Percentiles rank a stretch among this genome's conserved stretches.
Conservation (phyloP, 202 grass and related monocot genomes). For the Hordeum pubiflorum region DNA sequence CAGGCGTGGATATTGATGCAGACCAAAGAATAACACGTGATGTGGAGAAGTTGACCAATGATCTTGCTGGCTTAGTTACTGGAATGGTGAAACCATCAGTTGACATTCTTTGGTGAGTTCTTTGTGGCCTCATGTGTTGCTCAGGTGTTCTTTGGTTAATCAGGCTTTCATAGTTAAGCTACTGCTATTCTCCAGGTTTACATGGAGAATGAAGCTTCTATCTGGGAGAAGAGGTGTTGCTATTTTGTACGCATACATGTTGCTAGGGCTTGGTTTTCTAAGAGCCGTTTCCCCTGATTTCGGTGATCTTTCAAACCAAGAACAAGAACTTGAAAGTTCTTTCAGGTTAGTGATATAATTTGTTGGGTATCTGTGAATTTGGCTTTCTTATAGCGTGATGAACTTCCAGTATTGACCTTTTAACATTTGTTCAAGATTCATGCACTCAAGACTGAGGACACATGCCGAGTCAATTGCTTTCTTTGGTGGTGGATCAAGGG, state of each 20-base stretch:
- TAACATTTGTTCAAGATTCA: constrained; percentile 49
- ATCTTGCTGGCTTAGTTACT: constrained; percentile 88
- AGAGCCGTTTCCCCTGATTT: constrained; percentile 89
- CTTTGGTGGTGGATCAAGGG: constrained; percentile 96
- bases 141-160: neutral
- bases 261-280: constrained; percentile 89
- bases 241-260: constrained; percentile 92
- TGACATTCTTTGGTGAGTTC: constrained; percentile 87
- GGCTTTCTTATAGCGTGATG: neutral
- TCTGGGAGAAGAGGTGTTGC: constrained; percentile 88
- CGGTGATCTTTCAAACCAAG: constrained; percentile 83
- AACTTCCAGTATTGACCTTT: neutral
- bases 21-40: constrained; percentile 96
- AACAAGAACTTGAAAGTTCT: constrained; percentile 88
- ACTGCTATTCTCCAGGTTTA: constrained; percentile 65
- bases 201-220: constrained; percentile 98
- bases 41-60: constrained; percentile 84
- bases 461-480: constrained; percentile 98
- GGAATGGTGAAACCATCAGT: constrained; percentile 96
- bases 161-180: constrained; percentile 23
- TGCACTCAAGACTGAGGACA: constrained; percentile 91
- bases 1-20: constrained; percentile 72
- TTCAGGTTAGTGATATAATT: constrained; percentile 61
- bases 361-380: neutral
- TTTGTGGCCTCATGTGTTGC: neutral